Evolutionary conservation across 768 basidiomycete genomes (phyloP), one percentile per base, ranked within the genome.

Genomic region (Leccinum broughii): DNA sequence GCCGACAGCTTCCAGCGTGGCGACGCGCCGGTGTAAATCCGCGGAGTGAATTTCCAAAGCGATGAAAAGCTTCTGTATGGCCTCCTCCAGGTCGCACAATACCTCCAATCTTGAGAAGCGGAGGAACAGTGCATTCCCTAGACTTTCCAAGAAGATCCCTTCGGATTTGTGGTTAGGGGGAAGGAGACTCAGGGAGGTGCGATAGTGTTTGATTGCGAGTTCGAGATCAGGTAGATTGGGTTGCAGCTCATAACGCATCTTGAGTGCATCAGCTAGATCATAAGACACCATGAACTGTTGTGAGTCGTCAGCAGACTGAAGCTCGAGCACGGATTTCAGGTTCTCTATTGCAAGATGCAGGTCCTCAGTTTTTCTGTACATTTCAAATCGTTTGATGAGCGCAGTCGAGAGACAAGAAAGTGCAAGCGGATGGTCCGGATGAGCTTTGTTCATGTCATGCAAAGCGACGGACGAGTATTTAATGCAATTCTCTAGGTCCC

Each of bases 181-280:
- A 35, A 68, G 57, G 9, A 70, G 55, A 4, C 52, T 30, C 3
- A 72, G 57, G 52, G 72, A 64, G 4, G 59, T 58, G 41, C 64
- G 62, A 54, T 69, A 69, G 51, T 72, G 65, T 28, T 62, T 48
- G 10, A 73, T 61, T 2, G 72, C 72, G 37, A 65, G 58, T 30
- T 77, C 66, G 26, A 76, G 65, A 52, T 77, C 75, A 14, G 57
- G 22, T 9, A 62, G 32, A 28, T 68, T 46, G 4, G 57, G 61
- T 10, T 58, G 57, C 3, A 64, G 56, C 26, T 68, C 65, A 54
- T 76, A 77, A 22, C 67, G 74, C 54, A 64, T 58, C 11, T 63
- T 32, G 14, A 75, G 64, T 5, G 67, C 66, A 48, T 67, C 64
- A 3, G 70, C 74, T 32, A 76, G 62, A 55, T 72, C 74, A n/a